Conservation (phyloP, 2,329 filamentous ascomycete species). For the Aspergillus brasiliensis region DNA sequence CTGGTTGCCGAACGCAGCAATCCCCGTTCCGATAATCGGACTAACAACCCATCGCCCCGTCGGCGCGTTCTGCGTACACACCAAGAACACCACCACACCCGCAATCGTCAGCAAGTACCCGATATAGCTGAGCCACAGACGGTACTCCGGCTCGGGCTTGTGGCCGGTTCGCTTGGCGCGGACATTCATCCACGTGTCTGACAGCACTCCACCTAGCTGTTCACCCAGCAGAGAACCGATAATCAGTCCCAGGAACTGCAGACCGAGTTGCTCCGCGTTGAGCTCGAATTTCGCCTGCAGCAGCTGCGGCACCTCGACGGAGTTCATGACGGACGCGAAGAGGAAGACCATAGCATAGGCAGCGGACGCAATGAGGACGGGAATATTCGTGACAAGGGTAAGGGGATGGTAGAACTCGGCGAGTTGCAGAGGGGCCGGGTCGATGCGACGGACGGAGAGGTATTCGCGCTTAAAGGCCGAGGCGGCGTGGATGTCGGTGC, state of each 20-base stretch:
- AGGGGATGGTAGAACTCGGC: slow-evolving; percentile 57
- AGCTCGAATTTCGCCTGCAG: slow-evolving; percentile 59
- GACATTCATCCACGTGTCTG: slow-evolving; percentile 59
- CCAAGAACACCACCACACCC: slow-evolving; percentile 59
- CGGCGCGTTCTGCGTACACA: slow-evolving; percentile 52
- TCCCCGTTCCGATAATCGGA: slow-evolving; percentile 57
- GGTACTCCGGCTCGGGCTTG: slow-evolving; percentile 53
- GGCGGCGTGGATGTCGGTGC: slow-evolving; percentile 24
- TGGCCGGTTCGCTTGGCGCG: slow-evolving; percentile 34
- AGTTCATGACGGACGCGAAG: slow-evolving; percentile 56
- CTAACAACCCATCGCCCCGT: slow-evolving; percentile 56
- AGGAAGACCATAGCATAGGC: slow-evolving; percentile 62
- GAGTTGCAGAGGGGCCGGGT: slow-evolving; percentile 51
- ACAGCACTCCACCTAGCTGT: slow-evolving; percentile 58
- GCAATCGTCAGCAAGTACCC: slow-evolving; percentile 55
- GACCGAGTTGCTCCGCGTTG: slow-evolving; percentile 59
- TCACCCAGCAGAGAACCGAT: slow-evolving; percentile 62
- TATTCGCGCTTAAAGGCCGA: slow-evolving; percentile 34
- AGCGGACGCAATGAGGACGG: slow-evolving; percentile 53
- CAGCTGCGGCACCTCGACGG: slow-evolving; percentile 63
- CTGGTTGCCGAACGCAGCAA: slow-evolving; percentile 60
- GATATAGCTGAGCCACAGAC: slow-evolving; percentile 60
- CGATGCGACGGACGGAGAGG: slow-evolving; percentile 53
- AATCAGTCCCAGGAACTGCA: slow-evolving; percentile 61
- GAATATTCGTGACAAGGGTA: slow-evolving; percentile 48